Percentiles rank a stretch among this genome's conserved stretches.
Evolutionary conservation across 2,329 filamentous ascomycete genomes (phyloP).

Genomic region (Albophoma yamanashiensis): DNA sequence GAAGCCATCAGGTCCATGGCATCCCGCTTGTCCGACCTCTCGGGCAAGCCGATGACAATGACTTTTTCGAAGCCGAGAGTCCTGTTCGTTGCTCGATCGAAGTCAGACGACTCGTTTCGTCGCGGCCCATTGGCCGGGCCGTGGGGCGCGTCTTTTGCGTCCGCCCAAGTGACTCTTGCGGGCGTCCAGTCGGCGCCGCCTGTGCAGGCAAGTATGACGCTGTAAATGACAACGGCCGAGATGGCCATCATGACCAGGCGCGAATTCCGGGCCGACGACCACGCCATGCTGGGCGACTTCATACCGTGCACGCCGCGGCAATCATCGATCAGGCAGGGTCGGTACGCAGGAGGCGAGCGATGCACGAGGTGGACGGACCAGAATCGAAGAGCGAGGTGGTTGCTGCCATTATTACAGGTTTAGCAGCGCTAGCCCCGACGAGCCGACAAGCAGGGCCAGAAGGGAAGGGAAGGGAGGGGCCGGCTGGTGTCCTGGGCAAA

Average conservation of each 20-base stretch:
- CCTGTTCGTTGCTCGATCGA: constrained; percentile 5
- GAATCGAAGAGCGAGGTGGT: neutral
- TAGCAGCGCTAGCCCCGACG: neutral
- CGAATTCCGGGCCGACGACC: neutral
- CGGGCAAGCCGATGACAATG: constrained; percentile 38
- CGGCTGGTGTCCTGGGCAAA: too few relatives aligned
- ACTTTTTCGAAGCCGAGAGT: constrained; percentile 32
- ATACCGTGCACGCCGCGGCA: neutral
- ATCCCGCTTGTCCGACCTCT: constrained; percentile 38
- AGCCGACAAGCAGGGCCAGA: too few relatives aligned
- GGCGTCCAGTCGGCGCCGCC: neutral
- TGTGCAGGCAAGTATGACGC: neutral
- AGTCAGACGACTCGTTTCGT: neutral
- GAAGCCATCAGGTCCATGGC: constrained; percentile 34
- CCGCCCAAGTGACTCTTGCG: neutral
- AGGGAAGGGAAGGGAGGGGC: too few relatives aligned
- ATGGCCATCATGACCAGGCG: neutral
- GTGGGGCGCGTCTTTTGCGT: neutral
- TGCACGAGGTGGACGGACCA: neutral
- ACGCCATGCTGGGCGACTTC: neutral
- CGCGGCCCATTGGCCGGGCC: neutral
- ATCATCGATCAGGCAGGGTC: neutral
- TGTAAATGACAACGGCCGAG: neutral
- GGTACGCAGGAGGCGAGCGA: neutral
- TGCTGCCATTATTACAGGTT: neutral